These are phyloP conservation scores for Dissophora globulifera DNA, from an alignment of 192 early-diverging fungal species.

Conservation along the genomic window DNA sequence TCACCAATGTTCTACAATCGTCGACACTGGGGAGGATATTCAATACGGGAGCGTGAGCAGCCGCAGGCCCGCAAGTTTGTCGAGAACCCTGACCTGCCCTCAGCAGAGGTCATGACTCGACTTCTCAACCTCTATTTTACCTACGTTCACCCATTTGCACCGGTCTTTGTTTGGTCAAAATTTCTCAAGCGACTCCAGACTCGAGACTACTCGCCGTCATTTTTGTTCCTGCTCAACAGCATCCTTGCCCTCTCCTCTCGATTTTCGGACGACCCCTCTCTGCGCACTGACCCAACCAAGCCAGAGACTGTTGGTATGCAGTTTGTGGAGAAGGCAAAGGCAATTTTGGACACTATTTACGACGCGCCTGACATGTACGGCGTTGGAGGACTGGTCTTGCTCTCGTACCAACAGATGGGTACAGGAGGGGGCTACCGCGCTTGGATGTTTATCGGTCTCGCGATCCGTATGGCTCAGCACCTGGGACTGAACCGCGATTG, in stretches of 20 bases:
- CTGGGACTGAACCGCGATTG: conserved; percentile 76
- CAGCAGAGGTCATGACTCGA: conserved; percentile 65
- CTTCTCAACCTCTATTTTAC: conserved; percentile 73
- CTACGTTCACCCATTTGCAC: conserved; percentile 75
- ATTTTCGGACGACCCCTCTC: conserved; percentile 54
- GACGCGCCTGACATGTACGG: conserved; percentile 40
- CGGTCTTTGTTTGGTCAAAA: conserved; percentile 70
- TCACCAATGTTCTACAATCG: conserved; percentile 74
- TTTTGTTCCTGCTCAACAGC: conserved; percentile 63
- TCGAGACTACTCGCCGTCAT: conserved; percentile 50
- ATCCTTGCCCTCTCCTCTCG: conserved; percentile 65
- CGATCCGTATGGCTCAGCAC: conserved; percentile 78
- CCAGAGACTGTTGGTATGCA: conserved; percentile 63
- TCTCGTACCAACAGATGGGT: conserved; percentile 47
- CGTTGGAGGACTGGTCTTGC: conserved; percentile 34
- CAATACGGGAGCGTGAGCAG: conserved; percentile 55
- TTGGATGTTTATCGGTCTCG: conserved; percentile 58
- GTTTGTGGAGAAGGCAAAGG: conserved; percentile 69
- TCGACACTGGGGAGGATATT: conserved; percentile 52
- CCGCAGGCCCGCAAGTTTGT: conserved; percentile 42
- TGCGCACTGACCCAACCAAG: conserved; percentile 52
- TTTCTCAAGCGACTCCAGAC: conserved; percentile 53
- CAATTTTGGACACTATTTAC: conserved; percentile 37
- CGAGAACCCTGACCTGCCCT: conserved; percentile 63
- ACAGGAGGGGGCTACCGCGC: conserved; percentile 62